Conservation (phyloP, 2,329 filamentous ascomycete species). For the Pseudomassariella vexata region DNA sequence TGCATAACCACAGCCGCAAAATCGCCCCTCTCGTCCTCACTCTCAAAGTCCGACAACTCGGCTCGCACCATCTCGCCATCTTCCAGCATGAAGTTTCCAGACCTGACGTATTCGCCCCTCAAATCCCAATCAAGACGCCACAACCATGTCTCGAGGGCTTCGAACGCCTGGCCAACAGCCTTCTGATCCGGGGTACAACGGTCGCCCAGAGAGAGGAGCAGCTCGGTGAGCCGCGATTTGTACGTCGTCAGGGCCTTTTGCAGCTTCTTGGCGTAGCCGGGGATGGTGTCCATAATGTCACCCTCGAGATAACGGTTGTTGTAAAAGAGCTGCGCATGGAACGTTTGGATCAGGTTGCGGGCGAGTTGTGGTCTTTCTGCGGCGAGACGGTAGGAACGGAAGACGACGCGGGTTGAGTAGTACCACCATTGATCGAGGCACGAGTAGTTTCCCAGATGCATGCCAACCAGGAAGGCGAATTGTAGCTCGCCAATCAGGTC, state of each 20-base stretch:
- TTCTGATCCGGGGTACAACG: conserved; percentile 32
- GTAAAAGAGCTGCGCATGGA: conserved; percentile 52
- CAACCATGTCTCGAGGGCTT: conserved; percentile 40
- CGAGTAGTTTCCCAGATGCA: conserved; percentile 51
- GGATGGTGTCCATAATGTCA: conserved; percentile 32
- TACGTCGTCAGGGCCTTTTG: conserved; percentile 46
- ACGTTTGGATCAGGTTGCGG: conserved; percentile 38
- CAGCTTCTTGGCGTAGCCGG: conserved; percentile 27
- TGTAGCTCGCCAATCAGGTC: conserved; percentile 55
- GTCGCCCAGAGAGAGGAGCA: conserved; percentile 29
- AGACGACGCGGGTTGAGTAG: conserved; percentile 43
- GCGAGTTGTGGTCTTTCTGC: conserved; percentile 37
- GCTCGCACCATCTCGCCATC: conserved; percentile 45
- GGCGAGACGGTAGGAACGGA: conserved; percentile 43
- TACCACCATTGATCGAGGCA: conserved; percentile 60
- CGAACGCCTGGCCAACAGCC: conserved; percentile 42
- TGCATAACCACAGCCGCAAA: conserved; percentile 48
- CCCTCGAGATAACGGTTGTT: conserved; percentile 42
- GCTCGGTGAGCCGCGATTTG: conserved; percentile 46
- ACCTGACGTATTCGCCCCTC: conserved; percentile 39
- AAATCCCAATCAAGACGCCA: conserved; percentile 51
- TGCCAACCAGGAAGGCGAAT: conserved; percentile 52
- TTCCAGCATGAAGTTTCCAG: conserved; percentile 44
- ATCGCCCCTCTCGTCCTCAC: conserved; percentile 49
- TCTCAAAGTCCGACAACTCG: conserved; percentile 44